Evolutionary conservation across 202 grass and related monocot species (phyloP).

Genomic region (Schoenoplectus triqueter): DNA sequence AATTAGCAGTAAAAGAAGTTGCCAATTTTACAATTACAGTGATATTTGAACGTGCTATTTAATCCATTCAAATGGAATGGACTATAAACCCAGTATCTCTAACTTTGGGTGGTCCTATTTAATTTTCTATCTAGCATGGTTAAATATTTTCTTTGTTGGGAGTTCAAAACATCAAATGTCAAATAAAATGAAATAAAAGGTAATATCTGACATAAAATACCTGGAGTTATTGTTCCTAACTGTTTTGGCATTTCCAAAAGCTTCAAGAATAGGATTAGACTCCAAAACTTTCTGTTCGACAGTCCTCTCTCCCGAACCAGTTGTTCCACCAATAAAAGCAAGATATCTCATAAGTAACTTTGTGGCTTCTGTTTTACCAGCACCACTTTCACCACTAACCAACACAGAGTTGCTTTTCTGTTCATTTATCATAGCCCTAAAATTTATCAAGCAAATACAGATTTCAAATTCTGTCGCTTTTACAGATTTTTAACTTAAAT

Average conservation of each 20-base stretch:
- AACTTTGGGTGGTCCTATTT: background rate
- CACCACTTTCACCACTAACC: conserved; percentile 99
- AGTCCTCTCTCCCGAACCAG: conserved; percentile 78
- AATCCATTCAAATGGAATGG: background rate
- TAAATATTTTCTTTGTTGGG: background rate
- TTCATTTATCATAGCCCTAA: conserved; percentile 99
- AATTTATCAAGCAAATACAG: conserved; percentile 44
- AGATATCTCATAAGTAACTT: conserved; percentile 97
- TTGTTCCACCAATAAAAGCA: conserved; percentile 87
- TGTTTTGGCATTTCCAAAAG: conserved; percentile 85
- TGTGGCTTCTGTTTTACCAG: conserved; percentile 98
- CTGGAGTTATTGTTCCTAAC: conserved; percentile 86
- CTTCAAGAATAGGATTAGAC: conserved; percentile 92
- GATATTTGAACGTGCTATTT: background rate
- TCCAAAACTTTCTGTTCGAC: conserved; percentile 98
- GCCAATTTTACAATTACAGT: background rate
- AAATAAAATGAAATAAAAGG: background rate
- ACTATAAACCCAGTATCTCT: conserved; percentile 9
- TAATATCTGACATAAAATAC: conserved; percentile 19
- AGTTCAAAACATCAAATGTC: background rate
- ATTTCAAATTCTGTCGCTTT: conserved; percentile 16
- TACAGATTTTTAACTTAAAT: conserved; percentile 17
- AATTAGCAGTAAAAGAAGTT: conserved; percentile 14
- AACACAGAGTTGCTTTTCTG: conserved; percentile 94
- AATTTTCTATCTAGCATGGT: background rate